Evolutionary conservation across 75 land plant species (phyloP).

Genomic region (Azolla pinnata): DNA sequence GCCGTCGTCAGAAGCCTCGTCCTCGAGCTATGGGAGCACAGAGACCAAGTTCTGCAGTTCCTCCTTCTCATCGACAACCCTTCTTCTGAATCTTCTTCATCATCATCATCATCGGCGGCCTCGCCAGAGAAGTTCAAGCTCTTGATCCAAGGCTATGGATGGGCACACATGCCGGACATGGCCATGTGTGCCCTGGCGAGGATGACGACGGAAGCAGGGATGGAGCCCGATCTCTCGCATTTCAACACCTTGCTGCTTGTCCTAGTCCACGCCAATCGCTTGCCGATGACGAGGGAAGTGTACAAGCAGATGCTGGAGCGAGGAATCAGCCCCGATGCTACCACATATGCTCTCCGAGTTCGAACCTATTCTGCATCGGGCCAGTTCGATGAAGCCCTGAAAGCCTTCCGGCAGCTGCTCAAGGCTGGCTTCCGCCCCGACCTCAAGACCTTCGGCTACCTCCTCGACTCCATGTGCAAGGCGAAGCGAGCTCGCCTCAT

Average conservation of each 20-base stretch:
- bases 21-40: background rate
- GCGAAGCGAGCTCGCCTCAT: constrained; percentile 7
- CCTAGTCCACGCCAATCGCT: background rate
- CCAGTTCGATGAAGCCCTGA: constrained; percentile 24
- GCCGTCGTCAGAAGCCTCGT: background rate
- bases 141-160: constrained; percentile 4
- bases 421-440: constrained; percentile 26
- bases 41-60: background rate
- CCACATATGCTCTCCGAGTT: background rate
- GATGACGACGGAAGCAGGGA: background rate
- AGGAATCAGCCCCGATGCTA: background rate
- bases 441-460: constrained; percentile 20
- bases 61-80: background rate
- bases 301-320: background rate
- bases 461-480: constrained; percentile 39
- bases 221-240: background rate
- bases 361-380: background rate
- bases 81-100: background rate
- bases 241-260: constrained; percentile 1
- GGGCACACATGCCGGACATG: background rate
- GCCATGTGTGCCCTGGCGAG: constrained; percentile 1
- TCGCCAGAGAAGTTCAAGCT: background rate
- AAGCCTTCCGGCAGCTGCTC: constrained; percentile 37
- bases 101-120: too few species aligned
- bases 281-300: background rate